phyloP scores from a whole-genome alignment of 2,329 filamentous ascomycete genomes.

The Colletotrichum cereale region DNA sequence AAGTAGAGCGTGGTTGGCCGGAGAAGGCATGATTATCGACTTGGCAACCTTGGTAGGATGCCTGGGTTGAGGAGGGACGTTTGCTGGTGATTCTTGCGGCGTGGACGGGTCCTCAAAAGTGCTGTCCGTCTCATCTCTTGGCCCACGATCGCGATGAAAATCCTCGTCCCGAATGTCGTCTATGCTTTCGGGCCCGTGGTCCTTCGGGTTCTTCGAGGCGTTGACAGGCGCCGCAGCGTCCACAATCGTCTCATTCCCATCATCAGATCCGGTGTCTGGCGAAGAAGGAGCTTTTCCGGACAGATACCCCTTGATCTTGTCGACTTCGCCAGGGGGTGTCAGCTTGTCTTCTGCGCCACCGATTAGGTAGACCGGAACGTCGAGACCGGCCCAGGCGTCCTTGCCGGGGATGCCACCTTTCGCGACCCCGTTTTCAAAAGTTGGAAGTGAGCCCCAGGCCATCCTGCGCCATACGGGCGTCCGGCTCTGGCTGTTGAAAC shows the following conservation, averaged over 20 bases:
- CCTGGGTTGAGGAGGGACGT: conserved; percentile 60
- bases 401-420: conserved; percentile 76
- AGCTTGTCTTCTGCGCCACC: conserved; percentile 82
- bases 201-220: conserved; percentile 47
- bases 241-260: conserved; percentile 52
- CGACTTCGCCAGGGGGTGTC: conserved; percentile 78
- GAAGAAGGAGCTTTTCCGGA: conserved; percentile 18
- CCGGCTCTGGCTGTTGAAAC: conserved; percentile 85
- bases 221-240: conserved; percentile 64
- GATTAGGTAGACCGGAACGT: conserved; percentile 82
- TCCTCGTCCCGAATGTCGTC: conserved; percentile 54
- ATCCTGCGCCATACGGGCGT: conserved; percentile 88
- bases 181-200: conserved; percentile 53
- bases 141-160: conserved; percentile 48
- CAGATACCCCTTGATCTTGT: conserved; percentile 68
- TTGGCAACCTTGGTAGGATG: conserved; percentile 71
- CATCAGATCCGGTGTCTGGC: conserved; percentile 39
- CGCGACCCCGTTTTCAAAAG: conserved; percentile 64
- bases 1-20: conserved; percentile 85
- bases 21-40: conserved; percentile 77
- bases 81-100: conserved; percentile 54
- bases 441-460: conserved; percentile 78
- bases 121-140: conserved; percentile 52
- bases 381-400: conserved; percentile 78
- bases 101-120: conserved; percentile 60